Conservation (phyloP, 2,329 filamentous ascomycete species). For the Ophiostoma ulmi region DNA sequence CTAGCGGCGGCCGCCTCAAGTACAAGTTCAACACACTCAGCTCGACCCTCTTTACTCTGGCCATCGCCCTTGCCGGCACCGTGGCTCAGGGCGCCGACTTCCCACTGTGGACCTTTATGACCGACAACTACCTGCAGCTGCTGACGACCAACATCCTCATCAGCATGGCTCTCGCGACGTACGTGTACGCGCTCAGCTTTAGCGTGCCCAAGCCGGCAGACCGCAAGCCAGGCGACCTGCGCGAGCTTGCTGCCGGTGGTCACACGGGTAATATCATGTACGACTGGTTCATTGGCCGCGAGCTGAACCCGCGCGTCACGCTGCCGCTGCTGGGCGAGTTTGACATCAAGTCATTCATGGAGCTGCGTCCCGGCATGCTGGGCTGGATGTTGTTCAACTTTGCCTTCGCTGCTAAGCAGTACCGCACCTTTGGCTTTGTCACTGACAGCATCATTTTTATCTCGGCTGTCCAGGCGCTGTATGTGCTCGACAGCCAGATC, state of each 20-base stretch:
- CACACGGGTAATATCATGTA: constrained; percentile 81
- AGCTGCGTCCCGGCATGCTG: constrained; percentile 85
- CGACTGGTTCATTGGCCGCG: constrained; percentile 94
- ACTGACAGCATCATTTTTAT: constrained; percentile 83
- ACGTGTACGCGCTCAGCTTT: constrained; percentile 79
- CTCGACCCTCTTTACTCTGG: constrained; percentile 68
- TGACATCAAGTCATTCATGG: constrained; percentile 85
- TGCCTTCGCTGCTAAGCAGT: constrained; percentile 81
- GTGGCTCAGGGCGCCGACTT: constrained; percentile 73
- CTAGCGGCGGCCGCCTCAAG: constrained; percentile 66
- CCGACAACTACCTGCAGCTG: constrained; percentile 83
- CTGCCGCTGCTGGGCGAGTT: constrained; percentile 77
- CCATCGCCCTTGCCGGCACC: constrained; percentile 69
- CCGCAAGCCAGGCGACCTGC: constrained; percentile 62
- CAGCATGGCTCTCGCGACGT: constrained; percentile 65
- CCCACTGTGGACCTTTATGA: constrained; percentile 85
- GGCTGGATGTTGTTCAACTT: constrained; percentile 84
- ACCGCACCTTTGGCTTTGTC: constrained; percentile 74
- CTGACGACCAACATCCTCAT: constrained; percentile 78
- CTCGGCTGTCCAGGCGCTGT: constrained; percentile 70
- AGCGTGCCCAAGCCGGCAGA: constrained; percentile 44
- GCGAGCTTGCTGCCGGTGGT: constrained; percentile 77
- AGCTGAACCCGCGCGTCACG: constrained; percentile 81
- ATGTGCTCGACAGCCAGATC: constrained; percentile 77
- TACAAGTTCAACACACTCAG: constrained; percentile 78